These are phyloP conservation scores for Santalum album DNA, from an alignment of 164 flowering plant genomes.

Conservation along the genomic window DNA sequence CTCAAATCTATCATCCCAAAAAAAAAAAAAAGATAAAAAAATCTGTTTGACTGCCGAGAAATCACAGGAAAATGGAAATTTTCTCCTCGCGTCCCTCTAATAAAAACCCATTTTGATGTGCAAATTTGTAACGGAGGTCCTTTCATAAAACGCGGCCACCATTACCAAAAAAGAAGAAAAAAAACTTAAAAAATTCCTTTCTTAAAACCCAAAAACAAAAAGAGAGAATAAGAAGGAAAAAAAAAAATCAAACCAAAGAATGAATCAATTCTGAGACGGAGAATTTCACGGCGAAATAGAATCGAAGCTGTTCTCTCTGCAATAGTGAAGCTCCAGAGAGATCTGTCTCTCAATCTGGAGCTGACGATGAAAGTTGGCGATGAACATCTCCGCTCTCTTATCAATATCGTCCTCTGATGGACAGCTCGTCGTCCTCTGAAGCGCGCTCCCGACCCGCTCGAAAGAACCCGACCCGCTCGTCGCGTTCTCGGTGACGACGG, in stretches of 20 bases:
- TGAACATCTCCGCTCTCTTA: constrained; percentile 45
- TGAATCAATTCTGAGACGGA: no score
- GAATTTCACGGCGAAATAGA: neutral
- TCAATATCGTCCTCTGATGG: constrained; percentile 41
- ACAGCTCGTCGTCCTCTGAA: constrained; percentile 29
- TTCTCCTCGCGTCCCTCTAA: no score
- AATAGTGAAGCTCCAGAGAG: constrained; percentile 24
- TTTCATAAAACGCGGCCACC: no score
- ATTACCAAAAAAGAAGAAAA: no score
- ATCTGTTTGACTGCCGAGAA: no score
- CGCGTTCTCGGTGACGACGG: constrained; percentile 1
- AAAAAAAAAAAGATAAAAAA: no score
- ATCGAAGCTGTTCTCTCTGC: constrained; percentile 8
- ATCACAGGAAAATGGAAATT: no score
- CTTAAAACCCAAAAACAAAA: neutral
- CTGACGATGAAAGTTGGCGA: constrained; percentile 36
- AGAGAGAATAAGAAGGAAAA: neutral
- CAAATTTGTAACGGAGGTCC: no score
- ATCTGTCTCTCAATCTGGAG: constrained; percentile 45
- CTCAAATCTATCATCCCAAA: no score
- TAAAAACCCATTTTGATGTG: no score
- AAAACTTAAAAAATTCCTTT: no score
- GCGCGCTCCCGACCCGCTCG: neutral
- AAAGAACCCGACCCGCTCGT: neutral
- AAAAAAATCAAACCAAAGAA: neutral